Evolutionary conservation across 1,139 yeast species (phyloP).

Genomic region (Blastobotrys illinoisensis): DNA sequence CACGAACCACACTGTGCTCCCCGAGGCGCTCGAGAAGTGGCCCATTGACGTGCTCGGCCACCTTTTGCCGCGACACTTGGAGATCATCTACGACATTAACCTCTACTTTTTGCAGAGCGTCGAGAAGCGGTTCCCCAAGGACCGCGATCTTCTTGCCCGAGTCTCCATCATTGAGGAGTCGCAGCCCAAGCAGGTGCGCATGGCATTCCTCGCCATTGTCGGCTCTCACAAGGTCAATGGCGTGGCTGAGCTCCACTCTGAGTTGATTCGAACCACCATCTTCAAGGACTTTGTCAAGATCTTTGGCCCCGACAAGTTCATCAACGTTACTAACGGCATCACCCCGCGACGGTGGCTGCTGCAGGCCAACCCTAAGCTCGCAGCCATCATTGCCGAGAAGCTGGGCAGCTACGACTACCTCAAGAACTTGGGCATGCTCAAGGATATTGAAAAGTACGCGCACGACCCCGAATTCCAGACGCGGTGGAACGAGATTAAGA

Average conservation of each 20-base stretch:
- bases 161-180: slow-evolving; percentile 86
- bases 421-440: slow-evolving; percentile 63
- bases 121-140: slow-evolving; percentile 65
- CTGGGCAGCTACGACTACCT: slow-evolving; percentile 67
- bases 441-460: slow-evolving; percentile 59
- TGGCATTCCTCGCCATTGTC: slow-evolving; percentile 87
- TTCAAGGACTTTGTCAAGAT: slow-evolving; percentile 84
- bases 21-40: slow-evolving; percentile 95
- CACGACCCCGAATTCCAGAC: slow-evolving; percentile 64
- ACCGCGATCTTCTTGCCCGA: slow-evolving; percentile 54
- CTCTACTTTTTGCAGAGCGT: slow-evolving; percentile 72
- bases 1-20: slow-evolving; percentile 93
- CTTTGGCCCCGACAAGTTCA: slow-evolving; percentile 76
- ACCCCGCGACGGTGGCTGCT: slow-evolving; percentile 96
- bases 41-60: slow-evolving; percentile 75
- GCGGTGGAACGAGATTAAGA: slow-evolving; percentile 69
- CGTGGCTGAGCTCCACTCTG: slow-evolving; percentile 93
- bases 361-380: slow-evolving; percentile 83
- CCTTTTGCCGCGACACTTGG: slow-evolving; percentile 85
- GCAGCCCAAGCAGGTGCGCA: slow-evolving; percentile 73
- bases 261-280: slow-evolving; percentile 80
- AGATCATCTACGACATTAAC: slow-evolving; percentile 84
- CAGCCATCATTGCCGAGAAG: slow-evolving; percentile 64
- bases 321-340: slow-evolving; percentile 90
- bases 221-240: slow-evolving; percentile 95